Percentiles rank a stretch among this genome's conserved stretches.
Evolutionary conservation across 805 yeast genomes (phyloP).

Genomic region (Saccharomycopsis malanga): DNA sequence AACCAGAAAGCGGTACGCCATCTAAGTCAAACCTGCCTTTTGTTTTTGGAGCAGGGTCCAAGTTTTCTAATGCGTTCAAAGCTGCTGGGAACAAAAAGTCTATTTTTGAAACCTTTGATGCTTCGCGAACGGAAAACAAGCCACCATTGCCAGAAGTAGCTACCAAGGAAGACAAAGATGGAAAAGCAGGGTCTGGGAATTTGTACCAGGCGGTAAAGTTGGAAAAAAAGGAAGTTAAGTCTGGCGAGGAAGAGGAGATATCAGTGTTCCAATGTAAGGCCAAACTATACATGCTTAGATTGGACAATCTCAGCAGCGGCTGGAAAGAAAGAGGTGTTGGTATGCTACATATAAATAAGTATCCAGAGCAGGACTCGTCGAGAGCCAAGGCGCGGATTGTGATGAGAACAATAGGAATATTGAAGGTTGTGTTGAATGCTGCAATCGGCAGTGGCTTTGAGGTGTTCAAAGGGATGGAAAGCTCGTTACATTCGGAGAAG

Average conservation of each 20-base stretch:
- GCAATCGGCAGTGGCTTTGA: conserved; percentile 58
- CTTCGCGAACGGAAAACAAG: conserved; percentile 18
- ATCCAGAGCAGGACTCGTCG: conserved; percentile 25
- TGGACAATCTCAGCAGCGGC: conserved; percentile 59
- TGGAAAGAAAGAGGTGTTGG: conserved; percentile 98
- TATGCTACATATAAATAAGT: conserved; percentile 65
- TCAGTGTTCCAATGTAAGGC: conserved; percentile 64
- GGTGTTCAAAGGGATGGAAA: conserved; percentile 72
- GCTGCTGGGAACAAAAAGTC: conserved; percentile 46
- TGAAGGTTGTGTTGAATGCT: conserved; percentile 74
- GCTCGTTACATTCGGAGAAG: conserved; percentile 78
- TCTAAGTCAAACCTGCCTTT: too few species aligned
- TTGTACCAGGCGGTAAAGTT: conserved; percentile 53
- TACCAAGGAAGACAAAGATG: conserved; percentile 28
- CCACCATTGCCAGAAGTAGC: conserved; percentile 23
- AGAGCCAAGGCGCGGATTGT: conserved; percentile 54
- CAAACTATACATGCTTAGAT: conserved; percentile 68
- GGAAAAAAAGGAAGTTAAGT: conserved; percentile 51
- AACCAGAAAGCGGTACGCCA: conserved; percentile 11
- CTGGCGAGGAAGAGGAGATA: conserved; percentile 88
- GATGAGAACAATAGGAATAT: conserved; percentile 85
- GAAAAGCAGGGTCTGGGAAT: conserved; percentile 25
- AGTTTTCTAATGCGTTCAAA: conserved; percentile 46
- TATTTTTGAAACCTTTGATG: conserved; percentile 39
- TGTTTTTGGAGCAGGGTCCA: conserved; percentile 40